A percentile compares a stretch with the other conserved stretches of the same genome.
phyloP scores from a whole-genome alignment of 2,329 filamentous ascomycete species.

The Salinomyces thailandicus region DNA sequence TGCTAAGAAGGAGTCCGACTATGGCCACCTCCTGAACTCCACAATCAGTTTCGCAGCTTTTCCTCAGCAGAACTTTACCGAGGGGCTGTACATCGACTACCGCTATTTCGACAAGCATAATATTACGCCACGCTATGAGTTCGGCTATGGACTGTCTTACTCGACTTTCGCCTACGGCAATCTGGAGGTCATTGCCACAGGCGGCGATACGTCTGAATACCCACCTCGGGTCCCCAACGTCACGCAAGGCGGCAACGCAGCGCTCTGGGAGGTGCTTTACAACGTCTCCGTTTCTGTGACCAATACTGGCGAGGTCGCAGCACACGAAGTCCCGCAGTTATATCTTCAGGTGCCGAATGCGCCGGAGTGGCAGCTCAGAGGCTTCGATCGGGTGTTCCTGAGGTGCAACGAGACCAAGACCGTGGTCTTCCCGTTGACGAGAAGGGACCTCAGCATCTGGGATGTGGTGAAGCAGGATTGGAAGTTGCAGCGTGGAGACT shows the following conservation, averaged over 20 bases:
- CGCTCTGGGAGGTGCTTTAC: conserved; percentile 54
- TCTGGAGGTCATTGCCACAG: background rate
- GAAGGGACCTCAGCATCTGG: conserved; percentile 17
- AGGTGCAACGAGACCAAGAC: conserved; percentile 11
- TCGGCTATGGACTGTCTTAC: conserved; percentile 78
- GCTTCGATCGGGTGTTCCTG: conserved; percentile 31
- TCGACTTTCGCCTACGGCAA: conserved; percentile 49
- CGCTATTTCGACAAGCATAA: conserved; percentile 70
- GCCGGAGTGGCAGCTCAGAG: conserved; percentile 23
- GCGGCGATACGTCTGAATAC: too few relatives aligned
- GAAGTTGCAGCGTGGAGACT: conserved; percentile 11
- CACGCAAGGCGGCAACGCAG: conserved; percentile 22
- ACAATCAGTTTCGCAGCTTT: background rate
- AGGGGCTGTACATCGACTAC: conserved; percentile 83
- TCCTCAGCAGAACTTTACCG: conserved; percentile 65
- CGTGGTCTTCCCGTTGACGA: conserved; percentile 11
- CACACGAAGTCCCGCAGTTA: conserved; percentile 47
- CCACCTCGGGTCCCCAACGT: background rate
- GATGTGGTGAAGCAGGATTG: conserved; percentile 10
- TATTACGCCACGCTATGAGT: conserved; percentile 69
- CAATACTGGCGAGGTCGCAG: conserved; percentile 49
- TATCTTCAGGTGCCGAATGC: conserved; percentile 31
- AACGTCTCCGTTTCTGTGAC: conserved; percentile 46
- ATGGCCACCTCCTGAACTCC: conserved; percentile 16
- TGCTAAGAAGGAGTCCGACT: conserved; percentile 22